Conservation (phyloP, 139 green algal species). For the Chlorella sp. region DNA sequence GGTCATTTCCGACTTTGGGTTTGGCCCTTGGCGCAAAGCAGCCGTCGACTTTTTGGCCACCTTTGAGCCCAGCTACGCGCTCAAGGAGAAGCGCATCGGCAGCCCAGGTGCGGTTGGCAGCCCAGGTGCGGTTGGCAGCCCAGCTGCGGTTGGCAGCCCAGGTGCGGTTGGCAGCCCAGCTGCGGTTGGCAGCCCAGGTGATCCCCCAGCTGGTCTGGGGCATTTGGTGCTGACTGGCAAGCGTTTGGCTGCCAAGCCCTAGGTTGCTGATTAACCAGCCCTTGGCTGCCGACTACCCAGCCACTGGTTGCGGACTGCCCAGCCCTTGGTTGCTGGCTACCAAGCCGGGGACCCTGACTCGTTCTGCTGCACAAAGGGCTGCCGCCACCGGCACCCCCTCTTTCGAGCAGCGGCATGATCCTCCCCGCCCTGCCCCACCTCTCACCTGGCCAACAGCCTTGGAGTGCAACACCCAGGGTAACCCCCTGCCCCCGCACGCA, state of each 20-base stretch:
- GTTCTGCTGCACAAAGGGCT: too few species aligned
- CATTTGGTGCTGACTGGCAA: too few species aligned
- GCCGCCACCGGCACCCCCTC: too few species aligned
- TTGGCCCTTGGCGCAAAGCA: conserved; percentile 60
- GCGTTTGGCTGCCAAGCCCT: too few species aligned
- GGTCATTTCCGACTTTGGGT: conserved; percentile 59
- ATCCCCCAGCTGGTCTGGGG: too few species aligned
- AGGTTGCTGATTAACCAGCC: too few species aligned
- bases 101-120: conserved; percentile 30
- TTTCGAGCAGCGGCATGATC: too few species aligned
- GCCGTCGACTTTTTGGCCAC: conserved; percentile 59
- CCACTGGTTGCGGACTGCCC: too few species aligned
- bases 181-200: not conserved
- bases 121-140: not conserved
- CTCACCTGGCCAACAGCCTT: not conserved
- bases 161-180: not conserved
- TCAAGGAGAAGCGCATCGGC: conserved; percentile 62
- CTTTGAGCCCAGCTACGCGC: conserved; percentile 45
- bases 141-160: not conserved
- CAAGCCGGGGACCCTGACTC: too few species aligned
- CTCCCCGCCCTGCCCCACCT: too few species aligned
- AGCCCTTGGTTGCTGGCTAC: too few species aligned
- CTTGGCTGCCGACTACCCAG: too few species aligned
- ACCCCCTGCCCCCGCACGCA: not conserved
- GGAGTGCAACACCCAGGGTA: not conserved